A percentile compares a stretch with the other conserved stretches of the same genome.
These are phyloP conservation scores for Suillus variegatus DNA, from an alignment of 768 basidiomycete species.

Conservation along the genomic window DNA sequence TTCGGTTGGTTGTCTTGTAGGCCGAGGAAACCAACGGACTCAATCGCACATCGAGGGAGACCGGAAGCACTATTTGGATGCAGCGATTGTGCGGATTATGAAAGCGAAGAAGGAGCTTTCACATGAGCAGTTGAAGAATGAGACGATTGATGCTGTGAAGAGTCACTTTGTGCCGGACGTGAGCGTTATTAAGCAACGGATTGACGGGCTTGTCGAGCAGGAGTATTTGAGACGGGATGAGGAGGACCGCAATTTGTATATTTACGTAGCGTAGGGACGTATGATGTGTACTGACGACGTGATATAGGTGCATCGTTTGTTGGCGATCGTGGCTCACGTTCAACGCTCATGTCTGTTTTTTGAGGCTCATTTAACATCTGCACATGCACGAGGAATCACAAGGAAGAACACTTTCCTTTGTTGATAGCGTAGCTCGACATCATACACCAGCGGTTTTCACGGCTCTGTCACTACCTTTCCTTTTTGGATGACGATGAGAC, in stretches of 20 bases:
- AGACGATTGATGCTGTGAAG: slow-evolving; percentile 85
- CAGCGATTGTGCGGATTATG: slow-evolving; percentile 97
- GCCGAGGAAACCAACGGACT: slow-evolving; percentile 84
- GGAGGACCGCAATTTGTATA: slow-evolving; percentile 67
- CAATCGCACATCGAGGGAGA: slow-evolving; percentile 86
- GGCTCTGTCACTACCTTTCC: neutral
- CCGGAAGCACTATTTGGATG: slow-evolving; percentile 83
- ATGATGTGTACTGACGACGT: neutral
- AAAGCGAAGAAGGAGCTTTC: slow-evolving; percentile 86
- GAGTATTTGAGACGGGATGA: slow-evolving; percentile 85
- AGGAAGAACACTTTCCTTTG: neutral
- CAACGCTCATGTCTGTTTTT: neutral
- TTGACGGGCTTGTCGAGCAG: slow-evolving; percentile 79
- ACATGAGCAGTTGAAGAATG: slow-evolving; percentile 77
- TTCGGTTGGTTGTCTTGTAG: slow-evolving; percentile 36
- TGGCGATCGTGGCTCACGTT: neutral
- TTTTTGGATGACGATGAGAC: slow-evolving; percentile 26
- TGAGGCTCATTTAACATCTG: neutral
- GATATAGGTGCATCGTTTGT: slow-evolving; percentile 62
- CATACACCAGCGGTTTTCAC: neutral
- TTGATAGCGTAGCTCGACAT: neutral
- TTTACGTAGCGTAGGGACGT: slow-evolving; percentile 73
- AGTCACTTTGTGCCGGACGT: slow-evolving; percentile 87
- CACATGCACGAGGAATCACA: neutral
- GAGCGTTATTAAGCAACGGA: slow-evolving; percentile 79